phyloP scores from a whole-genome alignment of 257 asterid genomes.

The Nicotiana noctiflora region DNA sequence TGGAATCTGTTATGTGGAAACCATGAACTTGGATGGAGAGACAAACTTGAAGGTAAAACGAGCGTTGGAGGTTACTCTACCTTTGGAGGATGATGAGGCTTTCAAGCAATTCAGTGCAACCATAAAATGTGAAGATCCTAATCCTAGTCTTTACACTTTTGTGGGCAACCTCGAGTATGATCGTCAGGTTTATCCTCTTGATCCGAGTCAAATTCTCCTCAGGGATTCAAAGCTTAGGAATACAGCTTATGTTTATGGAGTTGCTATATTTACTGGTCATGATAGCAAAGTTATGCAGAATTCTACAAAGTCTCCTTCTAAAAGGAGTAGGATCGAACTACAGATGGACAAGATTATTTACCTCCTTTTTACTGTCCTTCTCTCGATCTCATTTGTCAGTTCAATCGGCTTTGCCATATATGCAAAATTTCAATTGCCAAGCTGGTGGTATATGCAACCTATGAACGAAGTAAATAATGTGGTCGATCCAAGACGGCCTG shows the following conservation, averaged over 20 bases:
- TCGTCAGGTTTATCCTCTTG: slow-evolving; percentile 59
- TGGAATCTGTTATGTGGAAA: slow-evolving; percentile 93
- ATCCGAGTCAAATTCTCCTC: slow-evolving; percentile 87
- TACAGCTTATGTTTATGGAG: slow-evolving; percentile 75
- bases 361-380: slow-evolving; percentile 63
- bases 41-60: slow-evolving; percentile 89
- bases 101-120: slow-evolving; percentile 68
- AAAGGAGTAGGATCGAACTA: slow-evolving; percentile 78
- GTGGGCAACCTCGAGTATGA: slow-evolving; percentile 77
- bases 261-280: slow-evolving; percentile 76
- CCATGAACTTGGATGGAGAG: slow-evolving; percentile 97
- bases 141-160: slow-evolving; percentile 76
- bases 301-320: slow-evolving; percentile 83
- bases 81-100: slow-evolving; percentile 51
- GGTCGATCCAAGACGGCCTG: slow-evolving; percentile 51
- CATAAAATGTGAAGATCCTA: slow-evolving; percentile 85
- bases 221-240: slow-evolving; percentile 94
- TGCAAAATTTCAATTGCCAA: slow-evolving; percentile 65
- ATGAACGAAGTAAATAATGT: slow-evolving; percentile 42
- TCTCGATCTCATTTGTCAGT: slow-evolving; percentile 67
- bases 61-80: slow-evolving; percentile 57
- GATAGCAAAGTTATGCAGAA: slow-evolving; percentile 97
- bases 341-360: slow-evolving; percentile 92
- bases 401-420: slow-evolving; percentile 63
- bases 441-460: slow-evolving; percentile 86